Evolutionary conservation across 2,329 filamentous ascomycete genomes (phyloP), one percentile per base, ranked within the genome.

Genomic region (Colletotrichum endophyticum): DNA sequence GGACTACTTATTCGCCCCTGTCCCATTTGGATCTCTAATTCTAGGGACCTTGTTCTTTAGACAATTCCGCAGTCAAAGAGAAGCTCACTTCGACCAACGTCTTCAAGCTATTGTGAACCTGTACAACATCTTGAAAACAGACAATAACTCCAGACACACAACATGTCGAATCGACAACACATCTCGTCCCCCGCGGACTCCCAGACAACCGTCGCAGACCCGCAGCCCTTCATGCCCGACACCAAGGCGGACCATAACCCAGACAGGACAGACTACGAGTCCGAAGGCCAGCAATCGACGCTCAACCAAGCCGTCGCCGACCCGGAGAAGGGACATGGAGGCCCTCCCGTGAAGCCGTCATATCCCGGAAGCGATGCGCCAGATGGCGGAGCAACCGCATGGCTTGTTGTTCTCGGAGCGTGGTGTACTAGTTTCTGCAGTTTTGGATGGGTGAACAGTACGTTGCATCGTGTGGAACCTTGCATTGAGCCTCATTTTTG

Each of bases 401-500:
- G 86, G 86, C 80, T 85, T 1, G 83, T 85, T 2, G 83, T 87
- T 6, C 72, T 85, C 7, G 86, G 86, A 16, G 84, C 80, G 0
- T 87, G 85, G 85, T 87, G 85, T 78, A 83, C 81, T 2, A 81
- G 83, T 0, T 87, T 87, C 27, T 87, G 84, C 80, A 85, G 82
- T 66, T 86, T 85, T 44, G 86, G 86, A 8, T 86, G 84, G 82
- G 75, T 82, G 62, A 83, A 83, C 78, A 80, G 81, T 81, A 79
- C 16, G 80, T 78, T 22, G 25, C 53, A 28, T 56, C 49, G 19
- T 53, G 34, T 32, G 27, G 30, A 56, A 64, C 27, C 53, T 61
- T 70, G 62, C 12, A 11, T 32, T 28, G 66, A 66, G 62, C 36
- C 59, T 69, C n/a, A 27, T 25, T 12, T 6, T 53, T 3, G 44